Percentiles rank a stretch among this genome's conserved stretches.
Conservation (phyloP, 2,329 filamentous ascomycete genomes). For the Alternaria conjuncta region DNA sequence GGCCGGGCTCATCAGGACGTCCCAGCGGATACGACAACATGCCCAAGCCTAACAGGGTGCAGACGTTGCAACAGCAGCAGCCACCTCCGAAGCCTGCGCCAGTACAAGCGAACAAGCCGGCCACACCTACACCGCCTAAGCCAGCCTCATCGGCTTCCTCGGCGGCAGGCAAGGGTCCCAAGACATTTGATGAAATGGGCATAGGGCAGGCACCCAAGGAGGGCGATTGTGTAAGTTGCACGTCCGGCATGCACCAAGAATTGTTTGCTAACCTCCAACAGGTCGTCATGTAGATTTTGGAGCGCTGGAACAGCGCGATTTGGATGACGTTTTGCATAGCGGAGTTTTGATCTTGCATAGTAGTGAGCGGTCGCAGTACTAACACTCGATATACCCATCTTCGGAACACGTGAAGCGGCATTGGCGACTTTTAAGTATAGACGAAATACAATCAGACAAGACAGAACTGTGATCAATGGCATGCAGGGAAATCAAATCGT, state of each 20-base stretch:
- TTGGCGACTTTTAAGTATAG: constrained; percentile 4
- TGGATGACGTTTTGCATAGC: constrained; percentile 26
- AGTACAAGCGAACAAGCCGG: constrained; percentile 24
- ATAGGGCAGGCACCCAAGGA: constrained; percentile 84
- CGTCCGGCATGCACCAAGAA: neutral
- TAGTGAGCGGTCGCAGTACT: constrained; percentile 8
- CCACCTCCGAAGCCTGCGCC: constrained; percentile 24
- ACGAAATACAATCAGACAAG: neutral
- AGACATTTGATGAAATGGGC: constrained; percentile 98
- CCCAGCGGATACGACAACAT: constrained; percentile 31
- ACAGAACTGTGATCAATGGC: neutral
- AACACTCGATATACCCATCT: constrained; percentile 17
- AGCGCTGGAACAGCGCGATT: neutral
- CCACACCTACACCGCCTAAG: constrained; percentile 35
- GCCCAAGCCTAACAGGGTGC: constrained; percentile 32
- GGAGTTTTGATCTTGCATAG: constrained; percentile 21
- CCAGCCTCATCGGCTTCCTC: constrained; percentile 35
- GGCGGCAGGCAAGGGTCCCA: constrained; percentile 74
- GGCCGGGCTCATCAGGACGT: constrained; percentile 41
- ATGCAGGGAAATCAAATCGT: neutral
- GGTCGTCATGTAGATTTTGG: constrained; percentile 36
- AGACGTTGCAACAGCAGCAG: constrained; percentile 31
- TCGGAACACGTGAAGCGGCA: neutral
- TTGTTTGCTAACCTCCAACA: constrained; percentile 17
- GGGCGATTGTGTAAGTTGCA: constrained; percentile 79